Percentiles rank a stretch among this genome's conserved stretches.
Conservation (phyloP, 106 monocot species). For the Vanilla planifolia region DNA sequence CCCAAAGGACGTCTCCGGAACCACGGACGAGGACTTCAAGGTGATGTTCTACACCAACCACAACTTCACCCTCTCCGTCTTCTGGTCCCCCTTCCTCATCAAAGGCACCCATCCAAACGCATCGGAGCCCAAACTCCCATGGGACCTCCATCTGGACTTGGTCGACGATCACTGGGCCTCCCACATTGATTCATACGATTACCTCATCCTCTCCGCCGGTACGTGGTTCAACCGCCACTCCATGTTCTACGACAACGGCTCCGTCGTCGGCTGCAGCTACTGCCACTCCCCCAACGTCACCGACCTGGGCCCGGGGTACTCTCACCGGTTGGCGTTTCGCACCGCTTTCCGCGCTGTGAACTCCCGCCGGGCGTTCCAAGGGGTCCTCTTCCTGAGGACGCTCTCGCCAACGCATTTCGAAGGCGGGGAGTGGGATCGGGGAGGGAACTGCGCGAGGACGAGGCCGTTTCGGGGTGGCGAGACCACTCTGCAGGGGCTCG, state of each 20-base stretch:
- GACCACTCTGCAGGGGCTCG: background rate
- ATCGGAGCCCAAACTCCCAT: background rate
- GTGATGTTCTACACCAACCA: background rate
- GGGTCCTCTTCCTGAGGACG: slow-evolving; percentile 6
- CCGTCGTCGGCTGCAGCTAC: slow-evolving; percentile 13
- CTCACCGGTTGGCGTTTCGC: slow-evolving; percentile 9
- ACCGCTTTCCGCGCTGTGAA: slow-evolving; percentile 13
- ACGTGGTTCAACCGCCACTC: slow-evolving; percentile 14
- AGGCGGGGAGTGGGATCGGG: slow-evolving; percentile 16
- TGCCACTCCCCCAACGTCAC: slow-evolving; percentile 2
- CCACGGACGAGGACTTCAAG: slow-evolving; percentile 8
- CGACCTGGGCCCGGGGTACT: slow-evolving; percentile 5
- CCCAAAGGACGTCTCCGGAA: slow-evolving; percentile 1
- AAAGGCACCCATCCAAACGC: too few species aligned
- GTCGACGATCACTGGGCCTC: slow-evolving; percentile 5
- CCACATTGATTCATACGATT: slow-evolving; percentile 5
- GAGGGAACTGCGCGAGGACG: slow-evolving; percentile 12
- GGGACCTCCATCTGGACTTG: slow-evolving; percentile 4
- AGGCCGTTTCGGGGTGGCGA: slow-evolving; percentile 3
- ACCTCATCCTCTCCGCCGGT: slow-evolving; percentile 7
- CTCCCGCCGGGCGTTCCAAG: background rate
- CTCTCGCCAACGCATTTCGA: slow-evolving; percentile 20
- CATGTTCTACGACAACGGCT: slow-evolving; percentile 7
- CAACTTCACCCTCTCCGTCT: slow-evolving; percentile 6
- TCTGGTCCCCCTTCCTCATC: slow-evolving; percentile 8